These are phyloP conservation scores for Globisporangium orthogonon DNA, from an alignment of 352 stramenopile species.

Conservation along the genomic window DNA sequence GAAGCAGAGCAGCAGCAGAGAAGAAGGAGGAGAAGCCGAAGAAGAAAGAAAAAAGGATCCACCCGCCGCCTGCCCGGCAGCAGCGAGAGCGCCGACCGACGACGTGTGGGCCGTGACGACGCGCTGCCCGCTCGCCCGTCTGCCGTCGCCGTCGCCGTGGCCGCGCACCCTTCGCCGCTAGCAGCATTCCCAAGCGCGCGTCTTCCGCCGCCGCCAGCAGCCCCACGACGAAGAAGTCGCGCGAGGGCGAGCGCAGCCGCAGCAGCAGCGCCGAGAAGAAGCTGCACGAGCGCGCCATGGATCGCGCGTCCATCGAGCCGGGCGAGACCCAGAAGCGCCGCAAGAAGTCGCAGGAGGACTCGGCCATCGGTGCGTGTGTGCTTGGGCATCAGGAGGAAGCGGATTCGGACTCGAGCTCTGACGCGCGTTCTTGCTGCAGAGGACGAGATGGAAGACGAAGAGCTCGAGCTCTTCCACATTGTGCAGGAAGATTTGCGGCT, in stretches of 20 bases:
- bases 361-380: slow-evolving; percentile 13
- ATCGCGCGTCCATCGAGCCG: slow-evolving; percentile 33
- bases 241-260: slow-evolving; percentile 4
- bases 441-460: slow-evolving; percentile 76
- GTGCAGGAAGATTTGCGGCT: slow-evolving; percentile 81
- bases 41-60: slow-evolving; percentile 20
- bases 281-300: slow-evolving; percentile 53
- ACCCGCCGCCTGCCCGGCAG: slow-evolving; percentile 11
- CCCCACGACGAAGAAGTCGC: slow-evolving; percentile 17
- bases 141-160: slow-evolving; percentile 7
- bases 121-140: slow-evolving; percentile 6
- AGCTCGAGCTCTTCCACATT: slow-evolving; percentile 77
- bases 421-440: slow-evolving; percentile 7
- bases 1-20: background rate
- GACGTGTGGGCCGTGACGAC: slow-evolving; percentile 12
- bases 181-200: slow-evolving; percentile 18
- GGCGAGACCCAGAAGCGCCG: slow-evolving; percentile 57
- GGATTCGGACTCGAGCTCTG: too few relatives aligned
- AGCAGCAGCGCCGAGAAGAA: slow-evolving; percentile 33
- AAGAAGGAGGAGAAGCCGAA: background rate
- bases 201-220: slow-evolving; percentile 12
- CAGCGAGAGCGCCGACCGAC: slow-evolving; percentile 14
- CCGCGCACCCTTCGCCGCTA: background rate
- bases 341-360: slow-evolving; percentile 59
- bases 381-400: background rate